These are phyloP conservation scores for Annona cherimola DNA, from an alignment of 164 flowering plant genomes.

Conservation along the genomic window DNA sequence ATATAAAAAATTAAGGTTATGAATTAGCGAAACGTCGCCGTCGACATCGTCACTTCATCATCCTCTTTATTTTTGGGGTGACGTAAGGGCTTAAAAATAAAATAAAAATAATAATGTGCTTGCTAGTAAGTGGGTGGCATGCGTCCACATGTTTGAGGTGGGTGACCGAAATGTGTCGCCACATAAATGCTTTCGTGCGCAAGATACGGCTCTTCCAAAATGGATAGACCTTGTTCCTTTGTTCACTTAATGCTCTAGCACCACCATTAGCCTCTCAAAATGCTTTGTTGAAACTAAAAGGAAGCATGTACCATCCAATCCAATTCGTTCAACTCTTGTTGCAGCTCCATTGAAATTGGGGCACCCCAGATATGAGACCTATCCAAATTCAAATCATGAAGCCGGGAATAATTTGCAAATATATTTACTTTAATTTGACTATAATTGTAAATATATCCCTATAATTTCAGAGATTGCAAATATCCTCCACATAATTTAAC, in stretches of 20 bases:
- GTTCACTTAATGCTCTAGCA: neutral
- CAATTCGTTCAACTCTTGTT: too few relatives aligned
- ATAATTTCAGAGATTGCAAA: too few relatives aligned
- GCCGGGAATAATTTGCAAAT: too few relatives aligned
- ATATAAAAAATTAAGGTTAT: conserved; percentile 5
- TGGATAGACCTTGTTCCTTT: neutral
- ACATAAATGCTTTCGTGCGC: neutral
- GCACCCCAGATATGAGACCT: too few relatives aligned
- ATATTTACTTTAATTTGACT: too few relatives aligned
- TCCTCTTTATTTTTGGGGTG: neutral
- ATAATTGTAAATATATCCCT: too few relatives aligned
- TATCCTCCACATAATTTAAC: too few relatives aligned
- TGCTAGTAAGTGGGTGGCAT: neutral
- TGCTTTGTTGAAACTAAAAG: too few relatives aligned
- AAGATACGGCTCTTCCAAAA: neutral
- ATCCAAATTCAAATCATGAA: too few relatives aligned
- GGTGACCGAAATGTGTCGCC: conserved; percentile 1
- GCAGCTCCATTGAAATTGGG: too few relatives aligned
- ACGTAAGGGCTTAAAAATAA: neutral
- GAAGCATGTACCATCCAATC: too few relatives aligned
- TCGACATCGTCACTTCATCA: neutral
- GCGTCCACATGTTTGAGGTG: neutral
- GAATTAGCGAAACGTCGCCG: neutral
- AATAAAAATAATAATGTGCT: neutral
- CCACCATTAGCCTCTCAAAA: too few relatives aligned